phyloP scores from a whole-genome alignment of 805 yeast species.

The Spathaspora boniae region DNA sequence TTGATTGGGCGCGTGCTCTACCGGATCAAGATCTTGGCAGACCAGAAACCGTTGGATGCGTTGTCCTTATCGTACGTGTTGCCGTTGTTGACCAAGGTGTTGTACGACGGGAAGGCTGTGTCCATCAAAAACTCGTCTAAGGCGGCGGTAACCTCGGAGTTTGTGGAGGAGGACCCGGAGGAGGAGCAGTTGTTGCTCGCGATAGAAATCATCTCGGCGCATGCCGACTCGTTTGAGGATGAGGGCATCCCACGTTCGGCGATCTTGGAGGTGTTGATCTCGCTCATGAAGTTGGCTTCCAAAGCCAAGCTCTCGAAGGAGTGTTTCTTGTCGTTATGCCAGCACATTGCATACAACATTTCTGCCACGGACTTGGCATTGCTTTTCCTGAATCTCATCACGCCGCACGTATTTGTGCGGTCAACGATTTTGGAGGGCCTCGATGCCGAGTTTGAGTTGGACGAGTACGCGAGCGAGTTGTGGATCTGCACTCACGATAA shows the following conservation, averaged over 20 bases:
- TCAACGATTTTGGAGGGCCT: conserved; percentile 75
- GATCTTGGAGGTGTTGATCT: conserved; percentile 58
- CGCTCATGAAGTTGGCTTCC: conserved; percentile 67
- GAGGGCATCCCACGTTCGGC: conserved; percentile 64
- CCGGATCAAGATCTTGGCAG: conserved; percentile 69
- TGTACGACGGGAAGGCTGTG: conserved; percentile 60
- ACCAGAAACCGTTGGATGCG: conserved; percentile 67
- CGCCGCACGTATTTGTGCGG: conserved; percentile 70
- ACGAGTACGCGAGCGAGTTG: conserved; percentile 60
- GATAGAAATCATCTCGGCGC: conserved; percentile 67
- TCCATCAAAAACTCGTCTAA: conserved; percentile 53
- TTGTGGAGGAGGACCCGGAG: conserved; percentile 77
- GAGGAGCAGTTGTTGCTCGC: conserved; percentile 82
- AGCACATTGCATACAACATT: conserved; percentile 65
- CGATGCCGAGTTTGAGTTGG: conserved; percentile 76
- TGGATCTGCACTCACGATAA: conserved; percentile 79
- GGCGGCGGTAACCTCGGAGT: conserved; percentile 55
- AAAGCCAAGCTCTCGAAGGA: conserved; percentile 83
- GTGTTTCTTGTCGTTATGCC: conserved; percentile 73
- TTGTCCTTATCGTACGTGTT: conserved; percentile 67
- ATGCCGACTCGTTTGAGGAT: conserved; percentile 66
- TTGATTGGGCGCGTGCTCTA: conserved; percentile 66
- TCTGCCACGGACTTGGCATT: conserved; percentile 54
- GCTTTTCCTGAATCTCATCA: conserved; percentile 53
- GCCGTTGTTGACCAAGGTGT: conserved; percentile 68